Evolutionary conservation across 257 asterid genomes (phyloP).

Genomic region (Plantago ovata): DNA sequence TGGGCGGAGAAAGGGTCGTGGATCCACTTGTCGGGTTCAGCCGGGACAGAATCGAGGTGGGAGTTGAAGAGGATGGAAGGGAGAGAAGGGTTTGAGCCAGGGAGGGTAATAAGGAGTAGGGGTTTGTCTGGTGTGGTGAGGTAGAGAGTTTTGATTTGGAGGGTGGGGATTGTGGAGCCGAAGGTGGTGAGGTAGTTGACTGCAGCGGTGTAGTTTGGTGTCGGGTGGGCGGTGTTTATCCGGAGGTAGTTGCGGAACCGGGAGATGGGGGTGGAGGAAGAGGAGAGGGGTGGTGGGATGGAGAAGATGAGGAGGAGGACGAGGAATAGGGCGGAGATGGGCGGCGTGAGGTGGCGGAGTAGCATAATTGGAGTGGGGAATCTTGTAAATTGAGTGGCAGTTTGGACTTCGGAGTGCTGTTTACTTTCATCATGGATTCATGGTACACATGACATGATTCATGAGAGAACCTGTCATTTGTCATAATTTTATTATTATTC

Average conservation of each 20-base stretch:
- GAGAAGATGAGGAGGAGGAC: slow-evolving; percentile 16
- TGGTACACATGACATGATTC: too few species aligned
- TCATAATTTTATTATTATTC: too few species aligned
- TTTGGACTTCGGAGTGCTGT: too few species aligned
- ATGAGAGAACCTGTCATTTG: too few species aligned
- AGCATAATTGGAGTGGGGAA: too few species aligned
- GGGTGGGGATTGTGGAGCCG: slow-evolving; percentile 62
- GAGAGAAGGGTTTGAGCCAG: slow-evolving; percentile 74
- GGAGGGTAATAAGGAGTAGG: slow-evolving; percentile 65
- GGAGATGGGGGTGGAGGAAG: slow-evolving; percentile 34
- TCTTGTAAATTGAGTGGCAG: too few species aligned
- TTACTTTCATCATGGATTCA: too few species aligned
- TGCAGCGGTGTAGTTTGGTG: slow-evolving; percentile 68
- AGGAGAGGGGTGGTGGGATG: slow-evolving; percentile 12
- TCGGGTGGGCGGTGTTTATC: slow-evolving; percentile 88
- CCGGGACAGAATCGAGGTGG: slow-evolving; percentile 93
- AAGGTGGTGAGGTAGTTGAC: slow-evolving; percentile 52
- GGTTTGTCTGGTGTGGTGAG: slow-evolving; percentile 59
- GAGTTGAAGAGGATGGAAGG: slow-evolving; percentile 76
- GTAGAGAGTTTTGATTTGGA: slow-evolving; percentile 32
- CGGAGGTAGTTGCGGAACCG: slow-evolving; percentile 70
- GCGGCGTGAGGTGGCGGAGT: slow-evolving; percentile 28
- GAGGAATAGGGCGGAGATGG: slow-evolving; percentile 24
- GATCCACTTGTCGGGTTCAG: slow-evolving; percentile 77
- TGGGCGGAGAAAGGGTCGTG: slow-evolving; percentile 78